A percentile compares a stretch with the other conserved stretches of the same genome.
Evolutionary conservation across 2,329 filamentous ascomycete genomes (phyloP).

Genomic region (Ophiocordyceps polyrhachis-furcata): DNA sequence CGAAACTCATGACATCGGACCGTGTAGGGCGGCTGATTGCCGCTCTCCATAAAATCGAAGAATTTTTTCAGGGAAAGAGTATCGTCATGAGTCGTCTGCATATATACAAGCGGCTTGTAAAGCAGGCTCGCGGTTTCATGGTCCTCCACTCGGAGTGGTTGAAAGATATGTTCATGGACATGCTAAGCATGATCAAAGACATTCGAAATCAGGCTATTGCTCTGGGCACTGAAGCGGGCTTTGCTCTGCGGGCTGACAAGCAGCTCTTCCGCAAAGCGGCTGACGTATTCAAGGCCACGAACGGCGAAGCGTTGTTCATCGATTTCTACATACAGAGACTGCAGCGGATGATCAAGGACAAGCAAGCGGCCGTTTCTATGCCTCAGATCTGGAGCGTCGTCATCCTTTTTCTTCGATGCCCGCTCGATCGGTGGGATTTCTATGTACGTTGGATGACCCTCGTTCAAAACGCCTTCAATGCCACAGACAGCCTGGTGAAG

Average conservation of each 20-base stretch:
- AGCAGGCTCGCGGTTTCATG: conserved; percentile 55
- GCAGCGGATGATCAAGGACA: conserved; percentile 46
- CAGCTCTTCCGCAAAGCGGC: conserved; percentile 47
- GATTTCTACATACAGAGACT: conserved; percentile 51
- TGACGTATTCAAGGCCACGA: conserved; percentile 36
- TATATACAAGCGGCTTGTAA: conserved; percentile 61
- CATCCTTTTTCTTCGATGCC: conserved; percentile 56
- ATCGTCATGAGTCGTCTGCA: conserved; percentile 59
- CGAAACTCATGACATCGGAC: conserved; percentile 53
- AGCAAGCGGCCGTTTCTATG: conserved; percentile 34
- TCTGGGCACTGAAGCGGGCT: conserved; percentile 53
- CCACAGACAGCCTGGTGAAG: conserved; percentile 49
- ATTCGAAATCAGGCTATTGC: conserved; percentile 57
- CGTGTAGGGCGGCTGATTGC: conserved; percentile 53
- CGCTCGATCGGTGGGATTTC: conserved; percentile 50
- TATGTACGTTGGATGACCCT: conserved; percentile 59
- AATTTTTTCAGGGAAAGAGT: conserved; percentile 60
- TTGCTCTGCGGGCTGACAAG: conserved; percentile 49
- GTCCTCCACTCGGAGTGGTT: conserved; percentile 59
- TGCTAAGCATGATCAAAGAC: conserved; percentile 63
- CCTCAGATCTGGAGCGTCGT: conserved; percentile 82
- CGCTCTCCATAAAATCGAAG: conserved; percentile 52
- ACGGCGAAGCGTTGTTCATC: conserved; percentile 42
- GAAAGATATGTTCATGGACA: conserved; percentile 60
- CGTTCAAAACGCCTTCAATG: conserved; percentile 72